phyloP scores from a whole-genome alignment of 2,329 filamentous ascomycete species.

The Talaromyces albobiverticillius region DNA sequence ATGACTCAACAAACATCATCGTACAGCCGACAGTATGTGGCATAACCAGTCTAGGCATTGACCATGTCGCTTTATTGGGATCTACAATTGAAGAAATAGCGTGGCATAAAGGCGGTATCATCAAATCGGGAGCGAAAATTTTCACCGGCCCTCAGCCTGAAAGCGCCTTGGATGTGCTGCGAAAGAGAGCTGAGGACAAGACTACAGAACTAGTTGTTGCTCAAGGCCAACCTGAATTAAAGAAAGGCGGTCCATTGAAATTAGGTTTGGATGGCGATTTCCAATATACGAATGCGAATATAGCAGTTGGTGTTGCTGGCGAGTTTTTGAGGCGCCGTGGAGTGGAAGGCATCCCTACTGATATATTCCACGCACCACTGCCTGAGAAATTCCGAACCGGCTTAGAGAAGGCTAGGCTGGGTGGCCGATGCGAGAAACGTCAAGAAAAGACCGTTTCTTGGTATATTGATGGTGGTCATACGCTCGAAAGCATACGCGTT shows the following conservation, averaged over 20 bases:
- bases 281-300: slow-evolving; percentile 61
- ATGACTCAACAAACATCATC: slow-evolving; percentile 87
- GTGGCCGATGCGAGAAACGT: slow-evolving; percentile 74
- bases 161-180: slow-evolving; percentile 55
- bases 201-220: slow-evolving; percentile 49
- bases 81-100: slow-evolving; percentile 76
- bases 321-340: slow-evolving; percentile 39
- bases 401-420: slow-evolving; percentile 64
- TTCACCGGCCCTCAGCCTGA: slow-evolving; percentile 61
- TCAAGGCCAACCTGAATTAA: slow-evolving; percentile 45
- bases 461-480: slow-evolving; percentile 88
- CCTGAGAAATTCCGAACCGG: slow-evolving; percentile 63
- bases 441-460: slow-evolving; percentile 60
- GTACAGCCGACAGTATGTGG: slow-evolving; percentile 66
- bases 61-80: slow-evolving; percentile 79
- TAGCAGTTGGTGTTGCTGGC: slow-evolving; percentile 53
- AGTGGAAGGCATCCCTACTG: slow-evolving; percentile 32
- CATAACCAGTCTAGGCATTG: slow-evolving; percentile 78
- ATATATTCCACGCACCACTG: slow-evolving; percentile 44
- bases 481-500: slow-evolving; percentile 74
- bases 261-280: slow-evolving; percentile 62
- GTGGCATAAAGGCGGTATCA: slow-evolving; percentile 89
- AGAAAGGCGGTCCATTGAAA: slow-evolving; percentile 42
- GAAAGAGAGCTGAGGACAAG: slow-evolving; percentile 53
- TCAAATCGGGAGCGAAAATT: slow-evolving; percentile 64